Percentiles rank a stretch among this genome's conserved stretches.
Evolutionary conservation across 768 basidiomycete genomes (phyloP).

Genomic region (Lactarius psammicola): DNA sequence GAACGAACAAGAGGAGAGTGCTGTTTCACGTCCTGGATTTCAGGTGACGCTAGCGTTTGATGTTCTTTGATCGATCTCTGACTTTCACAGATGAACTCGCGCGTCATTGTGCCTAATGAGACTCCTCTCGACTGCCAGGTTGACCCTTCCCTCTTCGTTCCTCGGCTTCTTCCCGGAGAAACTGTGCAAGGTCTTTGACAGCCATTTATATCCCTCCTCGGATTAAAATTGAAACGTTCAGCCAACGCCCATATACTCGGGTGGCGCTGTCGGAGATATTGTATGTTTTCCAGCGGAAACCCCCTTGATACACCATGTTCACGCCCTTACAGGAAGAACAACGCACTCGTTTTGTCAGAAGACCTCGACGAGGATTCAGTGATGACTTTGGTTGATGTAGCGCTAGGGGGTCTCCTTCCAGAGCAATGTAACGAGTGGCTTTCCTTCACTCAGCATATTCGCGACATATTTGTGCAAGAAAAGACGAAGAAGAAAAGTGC

Average conservation of each 20-base stretch:
- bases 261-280: neutral
- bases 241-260: neutral
- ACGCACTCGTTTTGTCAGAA: neutral
- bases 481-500: neutral
- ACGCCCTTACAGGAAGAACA: neutral
- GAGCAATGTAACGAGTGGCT: neutral
- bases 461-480: neutral
- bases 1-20: conserved; percentile 53
- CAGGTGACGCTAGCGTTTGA: conserved; percentile 35
- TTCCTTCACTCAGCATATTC: neutral
- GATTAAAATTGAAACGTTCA: neutral
- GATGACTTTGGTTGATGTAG: neutral
- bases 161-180: conserved; percentile 21
- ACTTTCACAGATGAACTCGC: neutral
- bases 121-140: neutral
- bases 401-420: neutral
- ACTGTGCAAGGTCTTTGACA: conserved; percentile 26
- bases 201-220: neutral
- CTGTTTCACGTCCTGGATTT: conserved; percentile 45
- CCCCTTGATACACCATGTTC: neutral
- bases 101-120: neutral
- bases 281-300: neutral
- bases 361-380: neutral
- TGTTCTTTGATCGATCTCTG: neutral
- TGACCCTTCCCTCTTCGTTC: neutral